phyloP scores from a whole-genome alignment of 805 yeast genomes.

The Saccharomycopsis amapae region DNA sequence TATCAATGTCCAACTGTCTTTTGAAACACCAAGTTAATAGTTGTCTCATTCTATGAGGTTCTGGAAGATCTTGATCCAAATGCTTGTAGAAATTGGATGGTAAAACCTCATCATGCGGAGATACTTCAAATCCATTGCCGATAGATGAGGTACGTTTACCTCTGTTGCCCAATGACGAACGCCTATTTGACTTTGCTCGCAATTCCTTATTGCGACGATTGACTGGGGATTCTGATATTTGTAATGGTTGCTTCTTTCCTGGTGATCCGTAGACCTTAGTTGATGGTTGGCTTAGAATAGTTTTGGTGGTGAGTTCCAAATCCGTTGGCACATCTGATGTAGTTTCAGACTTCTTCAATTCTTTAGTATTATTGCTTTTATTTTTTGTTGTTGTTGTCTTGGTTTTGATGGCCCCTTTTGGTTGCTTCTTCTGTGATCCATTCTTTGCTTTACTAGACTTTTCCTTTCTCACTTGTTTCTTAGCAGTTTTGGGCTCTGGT shows the following conservation, averaged over 20 bases:
- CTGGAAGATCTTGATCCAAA: slow-evolving; percentile 55
- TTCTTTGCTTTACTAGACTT: neutral
- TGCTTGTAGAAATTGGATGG: slow-evolving; percentile 52
- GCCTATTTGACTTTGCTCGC: slow-evolving; percentile 31
- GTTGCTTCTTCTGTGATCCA: neutral
- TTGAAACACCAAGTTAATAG: slow-evolving; percentile 61
- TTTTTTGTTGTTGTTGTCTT: neutral
- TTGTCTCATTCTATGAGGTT: slow-evolving; percentile 67
- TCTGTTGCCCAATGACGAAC: slow-evolving; percentile 48
- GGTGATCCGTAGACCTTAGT: slow-evolving; percentile 9
- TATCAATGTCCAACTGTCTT: slow-evolving; percentile 33
- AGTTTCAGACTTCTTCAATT: neutral
- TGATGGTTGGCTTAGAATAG: neutral
- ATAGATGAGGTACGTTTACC: slow-evolving; percentile 70
- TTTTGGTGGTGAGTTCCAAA: neutral
- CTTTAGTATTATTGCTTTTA: neutral
- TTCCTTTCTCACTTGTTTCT: neutral
- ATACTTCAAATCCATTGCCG: slow-evolving; percentile 63
- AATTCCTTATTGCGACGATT: slow-evolving; percentile 22
- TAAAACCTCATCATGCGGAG: slow-evolving; percentile 58
- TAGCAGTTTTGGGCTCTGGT: neutral
- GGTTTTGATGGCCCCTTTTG: neutral
- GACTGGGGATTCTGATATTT: slow-evolving; percentile 22
- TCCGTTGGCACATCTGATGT: neutral
- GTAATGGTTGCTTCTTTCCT: slow-evolving; percentile 17